Percentiles rank a stretch among this genome's conserved stretches.
Evolutionary conservation across 1,139 yeast species (phyloP).

Genomic region (Pichia sp.): DNA sequence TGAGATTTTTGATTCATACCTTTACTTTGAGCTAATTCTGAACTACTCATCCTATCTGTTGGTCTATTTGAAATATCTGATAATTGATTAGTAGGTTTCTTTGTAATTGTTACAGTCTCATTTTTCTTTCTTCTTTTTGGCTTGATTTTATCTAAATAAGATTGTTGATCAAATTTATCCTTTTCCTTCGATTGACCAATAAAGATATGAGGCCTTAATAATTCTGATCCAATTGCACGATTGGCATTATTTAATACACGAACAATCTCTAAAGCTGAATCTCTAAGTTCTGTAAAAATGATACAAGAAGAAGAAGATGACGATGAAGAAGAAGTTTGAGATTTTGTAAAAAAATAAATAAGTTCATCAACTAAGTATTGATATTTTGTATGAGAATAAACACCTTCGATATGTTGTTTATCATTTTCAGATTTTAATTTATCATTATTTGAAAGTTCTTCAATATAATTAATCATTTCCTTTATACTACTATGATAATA

Average conservation of each 20-base stretch:
- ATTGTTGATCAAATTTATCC: constrained; percentile 54
- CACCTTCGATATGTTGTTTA: constrained; percentile 19
- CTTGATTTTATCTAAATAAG: constrained; percentile 34
- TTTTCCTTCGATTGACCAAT: constrained; percentile 73
- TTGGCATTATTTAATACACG: constrained; percentile 46
- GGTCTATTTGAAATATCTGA: too few species aligned
- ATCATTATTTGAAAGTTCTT: constrained; percentile 33
- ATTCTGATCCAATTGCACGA: constrained; percentile 6
- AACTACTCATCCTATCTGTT: constrained; percentile 32
- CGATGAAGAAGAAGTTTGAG: constrained; percentile 22
- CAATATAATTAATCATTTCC: constrained; percentile 39
- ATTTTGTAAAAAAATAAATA: constrained; percentile 39
- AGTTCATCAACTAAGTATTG: constrained; percentile 54
- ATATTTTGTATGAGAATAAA: constrained; percentile 66
- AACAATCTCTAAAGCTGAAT: constrained; percentile 82
- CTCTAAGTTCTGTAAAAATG: constrained; percentile 80
- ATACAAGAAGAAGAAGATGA: constrained; percentile 53
- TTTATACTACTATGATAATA: constrained; percentile 45
- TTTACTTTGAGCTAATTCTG: constrained; percentile 45
- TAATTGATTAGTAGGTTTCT: constrained; percentile 2
- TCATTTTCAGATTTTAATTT: constrained; percentile 33
- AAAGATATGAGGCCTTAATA: constrained; percentile 72
- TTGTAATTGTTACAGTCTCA: constrained; percentile 27
- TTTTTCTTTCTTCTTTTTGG: constrained; percentile 33
- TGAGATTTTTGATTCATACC: constrained; percentile 72